Evolutionary conservation across 495 filamentous ascomycete genomes (phyloP).

Genomic region (Hyaloscypha finlandica): DNA sequence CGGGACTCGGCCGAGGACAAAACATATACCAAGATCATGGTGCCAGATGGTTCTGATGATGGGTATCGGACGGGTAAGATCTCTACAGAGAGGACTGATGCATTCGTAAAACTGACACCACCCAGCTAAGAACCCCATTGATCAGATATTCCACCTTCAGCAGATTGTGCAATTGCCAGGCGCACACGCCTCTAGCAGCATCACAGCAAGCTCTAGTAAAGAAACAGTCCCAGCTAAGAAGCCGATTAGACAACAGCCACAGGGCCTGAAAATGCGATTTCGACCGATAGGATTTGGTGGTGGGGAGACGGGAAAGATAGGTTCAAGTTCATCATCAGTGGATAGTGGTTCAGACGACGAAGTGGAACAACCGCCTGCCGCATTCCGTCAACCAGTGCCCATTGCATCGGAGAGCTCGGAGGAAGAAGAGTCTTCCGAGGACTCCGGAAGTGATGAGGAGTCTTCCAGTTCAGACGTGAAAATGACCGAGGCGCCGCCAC

Average conservation of each 20-base stretch:
- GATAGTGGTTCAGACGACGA: slow-evolving; percentile 42
- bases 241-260: slow-evolving; percentile 53
- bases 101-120: slow-evolving; percentile 37
- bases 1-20: slow-evolving; percentile 31
- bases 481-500: slow-evolving; percentile 10
- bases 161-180: slow-evolving; percentile 43
- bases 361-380: slow-evolving; percentile 28
- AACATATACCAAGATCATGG: slow-evolving; percentile 26
- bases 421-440: background rate
- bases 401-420: background rate
- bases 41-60: slow-evolving; percentile 32
- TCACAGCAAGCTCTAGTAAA: slow-evolving; percentile 7
- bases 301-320: slow-evolving; percentile 48
- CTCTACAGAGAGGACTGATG: slow-evolving; percentile 42
- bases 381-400: slow-evolving; percentile 12
- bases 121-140: slow-evolving; percentile 34
- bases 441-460: background rate
- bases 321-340: slow-evolving; percentile 40
- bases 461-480: slow-evolving; percentile 12
- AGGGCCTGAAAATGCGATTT: slow-evolving; percentile 62
- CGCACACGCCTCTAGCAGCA: slow-evolving; percentile 6
- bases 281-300: slow-evolving; percentile 53
- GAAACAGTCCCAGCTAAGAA: slow-evolving; percentile 36
- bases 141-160: slow-evolving; percentile 48
- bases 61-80: slow-evolving; percentile 36